Base-by-base conservation (phyloP, 2,329 filamentous ascomycete genomes). In the Ophiocordyceps camponoti-rufipedis region DNA sequence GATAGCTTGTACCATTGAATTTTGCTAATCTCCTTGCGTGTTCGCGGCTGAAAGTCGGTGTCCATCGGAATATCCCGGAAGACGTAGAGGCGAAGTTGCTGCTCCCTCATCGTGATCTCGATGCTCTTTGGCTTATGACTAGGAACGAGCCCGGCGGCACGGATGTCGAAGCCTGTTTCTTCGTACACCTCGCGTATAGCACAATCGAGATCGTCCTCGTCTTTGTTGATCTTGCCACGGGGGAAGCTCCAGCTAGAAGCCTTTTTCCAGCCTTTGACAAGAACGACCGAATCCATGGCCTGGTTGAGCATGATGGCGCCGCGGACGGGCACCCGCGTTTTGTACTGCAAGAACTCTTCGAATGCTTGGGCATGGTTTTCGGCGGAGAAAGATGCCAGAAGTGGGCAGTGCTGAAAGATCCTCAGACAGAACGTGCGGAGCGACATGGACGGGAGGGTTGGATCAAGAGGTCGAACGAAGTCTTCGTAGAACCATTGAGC, bases 401-500 rank as follows among this genome's bases (percentile, higher is more conserved):
- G 71, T 31, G 91, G 91, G 54, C 89, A 96, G 59, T 95, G 89
- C 54, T 88, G 80, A 61, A 96, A 95, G 55, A 98, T 93, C 54
- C 82, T 78, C 48, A 94, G 71, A 55, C 85, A 89, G 64, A 98
- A 98, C 44, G 73, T 79, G 53, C 85, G 80, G 32, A 98, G 73
- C 42, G 80, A 78, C 71, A 96, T 82, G 46, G 83, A 87, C 5
- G 91, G 91, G 11, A 98, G 72, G 38, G 74, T 74, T 45, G 87
- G 81, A 62, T 95, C 84, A 51, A 91, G 71, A 38, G 89, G 88
- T 43, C 91, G 85, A 61, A 98, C 86, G 60, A 98, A 98, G 65
- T 98, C 91, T 70, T 98, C 91, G 75, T 98, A 98, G 66, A 94
- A 98, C 91, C 91, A 98, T 78, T 98, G 93, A 55, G 91, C 91